phyloP scores from a whole-genome alignment of 106 monocot genomes.

The Allium fistulosum region DNA sequence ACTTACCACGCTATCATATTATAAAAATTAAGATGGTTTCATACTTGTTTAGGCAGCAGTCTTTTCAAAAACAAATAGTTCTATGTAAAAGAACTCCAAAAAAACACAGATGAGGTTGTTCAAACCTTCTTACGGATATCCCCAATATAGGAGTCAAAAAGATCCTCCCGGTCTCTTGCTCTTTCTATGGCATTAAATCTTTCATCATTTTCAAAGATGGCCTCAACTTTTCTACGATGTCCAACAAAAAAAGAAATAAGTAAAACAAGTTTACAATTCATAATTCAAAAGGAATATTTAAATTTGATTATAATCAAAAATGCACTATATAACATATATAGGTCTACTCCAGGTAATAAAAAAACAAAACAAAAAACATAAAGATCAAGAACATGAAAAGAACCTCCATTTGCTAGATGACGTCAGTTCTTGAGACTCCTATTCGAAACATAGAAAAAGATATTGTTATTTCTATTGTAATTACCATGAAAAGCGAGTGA shows the following conservation, averaged over 20 bases:
- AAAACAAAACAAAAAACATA: too few relatives aligned
- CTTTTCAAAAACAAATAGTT: too few relatives aligned
- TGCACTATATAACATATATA: neutral
- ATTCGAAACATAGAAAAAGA: constrained; percentile 2
- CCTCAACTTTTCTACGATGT: constrained; percentile 62
- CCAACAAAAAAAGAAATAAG: neutral
- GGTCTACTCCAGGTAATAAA: neutral
- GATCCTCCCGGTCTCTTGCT: constrained; percentile 77
- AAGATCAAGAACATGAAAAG: neutral
- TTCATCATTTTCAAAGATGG: constrained; percentile 81
- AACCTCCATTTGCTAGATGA: constrained; percentile 77
- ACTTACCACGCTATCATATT: too few relatives aligned
- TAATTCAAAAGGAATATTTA: too few relatives aligned
- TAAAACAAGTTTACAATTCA: neutral
- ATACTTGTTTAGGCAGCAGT: too few relatives aligned
- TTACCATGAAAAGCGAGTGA: neutral
- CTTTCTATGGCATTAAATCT: constrained; percentile 77
- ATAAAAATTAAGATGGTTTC: too few relatives aligned
- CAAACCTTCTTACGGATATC: constrained; percentile 85
- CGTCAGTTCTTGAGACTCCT: constrained; percentile 84
- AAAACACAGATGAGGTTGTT: too few relatives aligned
- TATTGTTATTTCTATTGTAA: too few relatives aligned
- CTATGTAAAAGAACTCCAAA: too few relatives aligned
- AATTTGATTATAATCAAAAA: neutral
- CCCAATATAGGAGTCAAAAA: constrained; percentile 59